Base-by-base conservation (phyloP, 495 filamentous ascomycete genomes). In the Penicillium pancosmium region DNA sequence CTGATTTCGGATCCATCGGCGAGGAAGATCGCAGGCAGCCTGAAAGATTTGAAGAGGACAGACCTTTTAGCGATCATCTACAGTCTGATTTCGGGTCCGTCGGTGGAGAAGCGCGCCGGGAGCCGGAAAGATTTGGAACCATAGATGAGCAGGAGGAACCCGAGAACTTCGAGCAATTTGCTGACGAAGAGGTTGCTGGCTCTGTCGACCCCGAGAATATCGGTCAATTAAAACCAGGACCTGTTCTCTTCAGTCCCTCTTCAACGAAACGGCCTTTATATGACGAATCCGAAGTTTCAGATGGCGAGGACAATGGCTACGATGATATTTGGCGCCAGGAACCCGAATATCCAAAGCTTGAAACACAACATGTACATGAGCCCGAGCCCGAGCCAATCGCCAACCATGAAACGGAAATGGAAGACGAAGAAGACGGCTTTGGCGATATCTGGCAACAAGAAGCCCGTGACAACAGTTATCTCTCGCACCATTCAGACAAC, bases 371-470 rank as follows among this genome's bases (percentile, higher is more conserved):
- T n/a, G 36, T 4, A n/a, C 36, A 27, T 4, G 40, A 23, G 9
- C 21, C 5, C 1, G 31, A 58, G 13, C 35, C 27, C 1, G 43
- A 23, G 18, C 36, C 21, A 43, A 33, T 13, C n/a, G 25, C 44
- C 16, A 25, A 52, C 4, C 36, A 54, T 9, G 38, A 40, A 47
- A 5, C 8, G 18, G 49, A 40, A 16, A 12, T 46, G 18, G 44
- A 61, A 16, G 54, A 62, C 15, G 63, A 66, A 25, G 61, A 63
- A 18, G 43, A 66, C 33, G 59, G 16, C 6, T 62, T 54, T 23
- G 63, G 50, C 23, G 63, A 66, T 21, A 78, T 79, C 21, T 80
- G 78, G 78, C 78, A 79, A 57, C 67, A 71, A 61, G 76, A 80
- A 58, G 78, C 78, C 27, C 67, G 68, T 11, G 72, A 76, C 31